Evolutionary conservation across 768 basidiomycete genomes (phyloP).

Genomic region (Pleurotus giganteus): DNA sequence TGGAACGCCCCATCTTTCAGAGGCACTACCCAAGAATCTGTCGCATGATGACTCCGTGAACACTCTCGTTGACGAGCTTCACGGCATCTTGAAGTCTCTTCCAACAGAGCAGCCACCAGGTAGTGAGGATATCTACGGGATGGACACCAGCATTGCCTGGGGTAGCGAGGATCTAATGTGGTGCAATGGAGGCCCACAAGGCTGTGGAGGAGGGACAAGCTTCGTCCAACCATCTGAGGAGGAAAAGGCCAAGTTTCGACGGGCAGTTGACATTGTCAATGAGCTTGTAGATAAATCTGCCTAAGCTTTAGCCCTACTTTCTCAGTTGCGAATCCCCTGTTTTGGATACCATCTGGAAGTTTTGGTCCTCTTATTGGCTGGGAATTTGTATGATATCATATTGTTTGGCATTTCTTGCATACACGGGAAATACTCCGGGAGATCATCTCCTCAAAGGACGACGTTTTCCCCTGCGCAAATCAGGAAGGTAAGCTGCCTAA

Average conservation of each 20-base stretch:
- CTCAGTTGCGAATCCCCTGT: background rate
- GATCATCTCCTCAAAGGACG: too few species aligned
- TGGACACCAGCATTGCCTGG: slow-evolving; percentile 65
- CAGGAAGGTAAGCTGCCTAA: background rate
- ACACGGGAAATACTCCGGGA: too few species aligned
- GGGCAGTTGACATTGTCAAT: slow-evolving; percentile 68
- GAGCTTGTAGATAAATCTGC: slow-evolving; percentile 39
- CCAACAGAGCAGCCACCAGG: slow-evolving; percentile 57
- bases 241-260: slow-evolving; percentile 64
- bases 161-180: slow-evolving; percentile 56
- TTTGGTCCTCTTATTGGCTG: too few species aligned
- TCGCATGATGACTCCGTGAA: slow-evolving; percentile 27
- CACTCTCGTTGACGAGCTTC: slow-evolving; percentile 54
- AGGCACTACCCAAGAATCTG: slow-evolving; percentile 41
- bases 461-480: background rate
- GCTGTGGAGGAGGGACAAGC: slow-evolving; percentile 54
- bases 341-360: too few species aligned
- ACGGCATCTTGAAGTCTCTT: slow-evolving; percentile 54
- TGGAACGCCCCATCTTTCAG: slow-evolving; percentile 43
- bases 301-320: background rate
- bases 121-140: slow-evolving; percentile 70
- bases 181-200: slow-evolving; percentile 59
- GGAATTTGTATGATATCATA: too few species aligned
- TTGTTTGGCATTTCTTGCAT: too few species aligned
- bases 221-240: slow-evolving; percentile 50